phyloP scores from a whole-genome alignment of 2,329 filamentous ascomycete genomes.

The Cyphellophora attinorum region DNA sequence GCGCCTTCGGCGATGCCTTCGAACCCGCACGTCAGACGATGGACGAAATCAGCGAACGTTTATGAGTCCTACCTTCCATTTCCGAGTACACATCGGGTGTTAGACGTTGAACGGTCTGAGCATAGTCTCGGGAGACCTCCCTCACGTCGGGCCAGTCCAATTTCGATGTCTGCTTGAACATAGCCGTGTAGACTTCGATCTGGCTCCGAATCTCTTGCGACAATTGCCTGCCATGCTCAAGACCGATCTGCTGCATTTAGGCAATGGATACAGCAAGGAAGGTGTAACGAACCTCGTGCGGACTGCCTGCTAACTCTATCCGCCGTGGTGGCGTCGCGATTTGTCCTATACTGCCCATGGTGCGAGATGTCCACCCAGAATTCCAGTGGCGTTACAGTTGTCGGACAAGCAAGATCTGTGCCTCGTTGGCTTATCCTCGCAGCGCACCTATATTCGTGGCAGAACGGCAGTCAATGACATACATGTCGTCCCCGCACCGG shows the following conservation, averaged over 20 bases:
- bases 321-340: conserved; percentile 13
- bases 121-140: conserved; percentile 37
- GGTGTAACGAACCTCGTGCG: too few relatives aligned
- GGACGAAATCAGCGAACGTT: too few relatives aligned
- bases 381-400: too few relatives aligned
- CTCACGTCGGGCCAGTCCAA: conserved; percentile 38
- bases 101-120: conserved; percentile 30
- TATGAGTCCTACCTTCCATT: too few relatives aligned
- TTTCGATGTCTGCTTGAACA: conserved; percentile 39
- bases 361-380: too few relatives aligned
- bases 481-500: too few relatives aligned
- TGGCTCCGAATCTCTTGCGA: conserved; percentile 30
- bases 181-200: conserved; percentile 37
- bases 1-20: conserved; percentile 48
- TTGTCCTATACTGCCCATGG: not conserved
- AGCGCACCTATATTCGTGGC: too few relatives aligned
- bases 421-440: too few relatives aligned
- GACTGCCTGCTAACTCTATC: conserved; percentile 18
- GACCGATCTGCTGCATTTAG: conserved; percentile 37
- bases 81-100: conserved; percentile 32
- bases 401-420: too few relatives aligned
- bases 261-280: too few relatives aligned
- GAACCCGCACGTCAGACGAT: too few relatives aligned
- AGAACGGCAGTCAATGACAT: too few relatives aligned
- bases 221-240: conserved; percentile 35